phyloP scores from a whole-genome alignment of 2,329 filamentous ascomycete species.

The Metarhizium brunneum region DNA sequence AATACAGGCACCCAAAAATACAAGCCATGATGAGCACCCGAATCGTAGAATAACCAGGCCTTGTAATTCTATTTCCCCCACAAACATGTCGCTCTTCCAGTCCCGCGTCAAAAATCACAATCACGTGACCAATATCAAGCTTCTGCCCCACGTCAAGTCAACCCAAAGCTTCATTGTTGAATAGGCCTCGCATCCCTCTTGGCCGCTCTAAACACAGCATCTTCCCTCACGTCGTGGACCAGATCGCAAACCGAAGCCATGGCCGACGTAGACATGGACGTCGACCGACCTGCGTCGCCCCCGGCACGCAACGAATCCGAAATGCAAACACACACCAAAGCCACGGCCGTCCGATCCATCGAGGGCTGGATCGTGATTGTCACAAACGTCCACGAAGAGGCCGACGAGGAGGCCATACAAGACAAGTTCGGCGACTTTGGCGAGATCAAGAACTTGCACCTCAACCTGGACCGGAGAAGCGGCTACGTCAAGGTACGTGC shows the following conservation, averaged over 20 bases:
- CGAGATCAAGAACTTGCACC: conserved; percentile 78
- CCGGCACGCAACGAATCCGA: conserved; percentile 45
- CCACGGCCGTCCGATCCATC: conserved; percentile 75
- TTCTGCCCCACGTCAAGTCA: neutral
- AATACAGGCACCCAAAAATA: no score
- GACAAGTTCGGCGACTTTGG: conserved; percentile 78
- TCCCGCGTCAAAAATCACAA: neutral
- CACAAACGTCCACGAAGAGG: conserved; percentile 82
- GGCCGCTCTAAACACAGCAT: neutral
- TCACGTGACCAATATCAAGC: neutral
- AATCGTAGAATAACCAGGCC: no score
- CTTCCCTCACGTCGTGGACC: neutral
- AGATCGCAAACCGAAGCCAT: conserved; percentile 19
- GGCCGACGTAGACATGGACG: conserved; percentile 51
- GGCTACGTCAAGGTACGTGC: conserved; percentile 71
- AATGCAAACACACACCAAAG: conserved; percentile 64
- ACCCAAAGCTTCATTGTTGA: neutral
- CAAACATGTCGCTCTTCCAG: no score
- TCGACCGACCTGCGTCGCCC: conserved; percentile 34
- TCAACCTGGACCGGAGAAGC: conserved; percentile 73
- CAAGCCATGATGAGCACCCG: no score
- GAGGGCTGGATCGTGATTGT: conserved; percentile 85
- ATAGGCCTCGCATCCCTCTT: neutral
- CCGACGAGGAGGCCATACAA: conserved; percentile 72
- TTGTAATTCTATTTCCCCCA: no score